These are phyloP conservation scores for Microbotryomycetes sp. DNA, from an alignment of 1,284 basidiomycete species.

Conservation along the genomic window DNA sequence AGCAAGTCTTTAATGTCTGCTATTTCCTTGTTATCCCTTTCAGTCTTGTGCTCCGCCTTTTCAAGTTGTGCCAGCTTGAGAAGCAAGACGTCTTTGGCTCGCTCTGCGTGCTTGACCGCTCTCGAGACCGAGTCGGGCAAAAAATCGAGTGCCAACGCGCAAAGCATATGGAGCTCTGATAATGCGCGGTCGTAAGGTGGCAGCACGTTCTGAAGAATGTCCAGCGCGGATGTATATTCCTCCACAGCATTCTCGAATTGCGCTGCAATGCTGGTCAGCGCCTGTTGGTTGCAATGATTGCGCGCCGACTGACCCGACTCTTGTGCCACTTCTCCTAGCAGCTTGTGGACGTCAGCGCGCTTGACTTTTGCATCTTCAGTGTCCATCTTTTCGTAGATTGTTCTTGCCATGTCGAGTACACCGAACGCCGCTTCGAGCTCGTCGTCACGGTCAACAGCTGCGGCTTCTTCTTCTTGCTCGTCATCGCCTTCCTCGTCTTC, in stretches of 20 bases:
- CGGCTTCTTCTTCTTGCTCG: constrained; percentile 20
- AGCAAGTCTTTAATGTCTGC: constrained; percentile 29
- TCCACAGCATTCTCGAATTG: constrained; percentile 32
- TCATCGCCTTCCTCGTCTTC: constrained; percentile 16
- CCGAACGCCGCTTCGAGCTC: constrained; percentile 33
- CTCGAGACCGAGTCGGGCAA: constrained; percentile 22
- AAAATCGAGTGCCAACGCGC: constrained; percentile 35
- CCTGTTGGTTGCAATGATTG: too few species aligned
- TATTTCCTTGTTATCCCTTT: constrained; percentile 25
- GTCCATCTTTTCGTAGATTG: constrained; percentile 12
- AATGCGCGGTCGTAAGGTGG: constrained; percentile 28
- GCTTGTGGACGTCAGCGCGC: constrained; percentile 31
- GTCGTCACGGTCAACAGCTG: constrained; percentile 27
- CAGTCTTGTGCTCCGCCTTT: not conserved
- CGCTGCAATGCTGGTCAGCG: constrained; percentile 12
- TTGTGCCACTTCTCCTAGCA: constrained; percentile 34
- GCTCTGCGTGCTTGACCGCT: constrained; percentile 34
- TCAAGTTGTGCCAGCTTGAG: constrained; percentile 21
- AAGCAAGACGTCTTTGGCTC: constrained; percentile 31
- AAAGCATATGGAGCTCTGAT: constrained; percentile 35
- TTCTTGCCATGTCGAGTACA: constrained; percentile 32
- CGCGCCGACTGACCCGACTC: constrained; percentile 24
- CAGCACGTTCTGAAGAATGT: constrained; percentile 17
- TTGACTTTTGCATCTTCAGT: constrained; percentile 12
- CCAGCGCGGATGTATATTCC: constrained; percentile 31